phyloP scores from a whole-genome alignment of 352 stramenopile genomes.

The Lagenidium giganteum region DNA sequence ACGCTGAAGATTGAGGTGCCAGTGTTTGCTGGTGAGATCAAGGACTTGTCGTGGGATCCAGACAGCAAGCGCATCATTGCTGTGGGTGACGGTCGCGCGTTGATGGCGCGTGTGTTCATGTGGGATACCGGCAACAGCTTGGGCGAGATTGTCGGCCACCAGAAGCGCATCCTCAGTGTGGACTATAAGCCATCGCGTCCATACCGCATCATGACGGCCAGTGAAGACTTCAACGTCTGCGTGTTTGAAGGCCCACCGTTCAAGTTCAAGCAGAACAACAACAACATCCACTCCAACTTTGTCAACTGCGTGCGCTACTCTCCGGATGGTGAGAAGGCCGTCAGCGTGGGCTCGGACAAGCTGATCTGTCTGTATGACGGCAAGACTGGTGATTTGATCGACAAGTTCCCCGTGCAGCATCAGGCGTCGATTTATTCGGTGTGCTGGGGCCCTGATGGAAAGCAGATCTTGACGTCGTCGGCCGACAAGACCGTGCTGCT shows the following conservation, averaged over 20 bases:
- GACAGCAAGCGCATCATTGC: conserved; percentile 94
- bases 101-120: conserved; percentile 89
- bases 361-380: conserved; percentile 95
- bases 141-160: conserved; percentile 92
- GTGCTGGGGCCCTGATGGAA: conserved; percentile 88
- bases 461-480: conserved; percentile 90
- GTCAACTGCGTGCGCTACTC: conserved; percentile 95
- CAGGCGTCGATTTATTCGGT: conserved; percentile 94
- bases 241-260: conserved; percentile 96
- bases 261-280: conserved; percentile 92
- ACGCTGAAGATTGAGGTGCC: conserved; percentile 92
- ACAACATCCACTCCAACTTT: conserved; percentile 93
- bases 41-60: conserved; percentile 94
- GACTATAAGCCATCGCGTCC: conserved; percentile 92
- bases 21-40: conserved; percentile 87
- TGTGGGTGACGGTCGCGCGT: conserved; percentile 76
- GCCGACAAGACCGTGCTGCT: conserved; percentile 96
- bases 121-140: conserved; percentile 97
- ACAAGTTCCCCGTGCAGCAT: conserved; percentile 81
- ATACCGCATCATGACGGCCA: conserved; percentile 93
- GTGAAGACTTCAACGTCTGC: conserved; percentile 94
- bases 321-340: conserved; percentile 82
- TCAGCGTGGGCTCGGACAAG: conserved; percentile 94
- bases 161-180: conserved; percentile 90
- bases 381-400: conserved; percentile 80